Conservation (phyloP, 1,284 basidiomycete species). For the Phlebopus sp. region DNA sequence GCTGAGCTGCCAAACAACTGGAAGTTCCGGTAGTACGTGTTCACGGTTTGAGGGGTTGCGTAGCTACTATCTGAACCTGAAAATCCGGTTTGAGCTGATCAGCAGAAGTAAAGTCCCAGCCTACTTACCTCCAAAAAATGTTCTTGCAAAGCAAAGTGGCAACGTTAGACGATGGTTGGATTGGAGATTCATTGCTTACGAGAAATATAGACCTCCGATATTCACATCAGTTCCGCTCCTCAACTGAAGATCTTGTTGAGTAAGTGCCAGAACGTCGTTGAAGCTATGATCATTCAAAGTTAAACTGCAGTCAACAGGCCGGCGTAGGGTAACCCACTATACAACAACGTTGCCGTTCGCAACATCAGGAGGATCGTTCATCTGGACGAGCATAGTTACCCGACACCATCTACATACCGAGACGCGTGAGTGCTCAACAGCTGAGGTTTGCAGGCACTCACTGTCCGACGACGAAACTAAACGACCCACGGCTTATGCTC, state of each 20-base stretch:
- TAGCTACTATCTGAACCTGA: conserved; percentile 59
- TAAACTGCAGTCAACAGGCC: not conserved
- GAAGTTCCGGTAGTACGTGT: conserved; percentile 72
- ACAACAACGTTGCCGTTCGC: conserved; percentile 58
- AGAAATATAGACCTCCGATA: conserved; percentile 65
- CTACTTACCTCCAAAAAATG: conserved; percentile 65
- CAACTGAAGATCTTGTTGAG: conserved; percentile 51
- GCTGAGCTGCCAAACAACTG: conserved; percentile 48
- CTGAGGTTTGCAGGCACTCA: conserved; percentile 32
- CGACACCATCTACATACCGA: conserved; percentile 49
- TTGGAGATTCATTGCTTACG: conserved; percentile 40
- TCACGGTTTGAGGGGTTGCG: conserved; percentile 57
- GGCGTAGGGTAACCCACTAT: conserved; percentile 40
- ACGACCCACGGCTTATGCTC: conserved; percentile 69
- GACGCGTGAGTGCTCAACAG: not conserved
- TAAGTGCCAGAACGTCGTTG: conserved; percentile 53
- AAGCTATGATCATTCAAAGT: conserved; percentile 36
- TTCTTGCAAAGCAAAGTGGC: conserved; percentile 36
- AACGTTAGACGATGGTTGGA: conserved; percentile 4
- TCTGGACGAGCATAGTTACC: conserved; percentile 53
- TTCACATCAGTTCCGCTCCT: conserved; percentile 43
- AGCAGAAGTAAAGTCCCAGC: not conserved
- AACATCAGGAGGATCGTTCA: conserved; percentile 53
- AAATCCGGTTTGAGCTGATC: conserved; percentile 2
- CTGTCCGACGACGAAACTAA: conserved; percentile 59